Base-by-base conservation (phyloP, 2,329 filamentous ascomycete species). In the Lanzia echinophila region DNA sequence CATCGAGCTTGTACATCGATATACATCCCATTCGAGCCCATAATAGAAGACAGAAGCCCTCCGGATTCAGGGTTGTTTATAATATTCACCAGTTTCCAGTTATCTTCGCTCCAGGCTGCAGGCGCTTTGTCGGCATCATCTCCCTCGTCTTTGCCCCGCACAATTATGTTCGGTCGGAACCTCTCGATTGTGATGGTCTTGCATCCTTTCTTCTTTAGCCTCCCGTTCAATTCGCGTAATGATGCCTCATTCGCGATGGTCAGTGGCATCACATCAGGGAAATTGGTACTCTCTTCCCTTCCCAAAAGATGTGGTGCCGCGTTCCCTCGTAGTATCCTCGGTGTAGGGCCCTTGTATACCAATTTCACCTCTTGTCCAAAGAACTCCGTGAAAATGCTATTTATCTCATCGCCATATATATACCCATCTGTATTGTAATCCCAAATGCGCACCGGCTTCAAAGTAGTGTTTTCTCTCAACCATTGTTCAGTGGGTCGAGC, bases 1-100 rank as follows among this genome's bases (percentile, higher is more conserved):
- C 84, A 87, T 32, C 84, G 78, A 61, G 83, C 85, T 1, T 82
- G 77, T n/a, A 83, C 73, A 58, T 79, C 73, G 56, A 82, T 79
- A 1, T 81, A 72, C 3, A 61, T 3, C 3, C 52, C 56, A 33
- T 53, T 57, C 42, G 50, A 53, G 17, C 43, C 50, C 13, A 38
- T 22, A 6, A 12, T 13, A 4, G 50, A 39, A 32, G 50, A 53
- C 11, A 47, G 6, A 6, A 53, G 13, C 24, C 50, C 50, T 2
- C n/a, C 20, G 12, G 50, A 33, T n/a, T 33, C 10, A 6, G 50
- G 33, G 6, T 38, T 22, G 20, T 53, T 47, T n/a, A 53, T 15
- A 10, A 82, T 74, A 10, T 75, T 71, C 0, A 85, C 69, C 3
- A 74, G 72, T 68, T 83, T 84, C 82, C 82, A 86, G 15, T 72